A percentile compares a stretch with the other conserved stretches of the same genome.
phyloP scores from a whole-genome alignment of 345 rosid genomes.

The Populus euphratica region DNA sequence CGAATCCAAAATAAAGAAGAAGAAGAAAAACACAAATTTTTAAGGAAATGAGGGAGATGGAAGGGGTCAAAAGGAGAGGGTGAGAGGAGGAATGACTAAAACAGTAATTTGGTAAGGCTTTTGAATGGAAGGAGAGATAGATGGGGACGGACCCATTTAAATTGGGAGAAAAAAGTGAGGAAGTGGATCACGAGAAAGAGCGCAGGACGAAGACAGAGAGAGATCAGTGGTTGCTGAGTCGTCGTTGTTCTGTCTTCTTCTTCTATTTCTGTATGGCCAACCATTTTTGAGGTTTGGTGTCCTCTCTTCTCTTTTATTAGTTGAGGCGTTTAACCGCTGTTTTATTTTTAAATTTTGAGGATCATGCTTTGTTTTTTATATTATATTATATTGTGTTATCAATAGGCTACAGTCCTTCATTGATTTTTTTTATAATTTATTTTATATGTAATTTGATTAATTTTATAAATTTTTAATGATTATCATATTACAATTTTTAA shows the following conservation, averaged over 20 bases:
- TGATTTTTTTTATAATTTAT: too few relatives aligned
- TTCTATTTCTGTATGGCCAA: neutral
- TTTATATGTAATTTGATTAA: too few relatives aligned
- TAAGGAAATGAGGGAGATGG: neutral
- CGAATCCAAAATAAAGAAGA: too few relatives aligned
- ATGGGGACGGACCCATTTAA: neutral
- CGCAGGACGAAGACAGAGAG: conserved; percentile 1
- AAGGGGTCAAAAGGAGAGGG: neutral
- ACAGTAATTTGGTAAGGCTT: neutral
- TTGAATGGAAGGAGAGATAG: neutral
- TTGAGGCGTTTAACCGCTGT: neutral
- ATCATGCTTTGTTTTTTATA: neutral
- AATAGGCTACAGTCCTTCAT: neutral
- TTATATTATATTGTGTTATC: neutral
- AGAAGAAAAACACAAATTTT: neutral
- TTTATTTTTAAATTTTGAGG: neutral
- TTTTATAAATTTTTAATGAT: too few relatives aligned
- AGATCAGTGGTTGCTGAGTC: neutral
- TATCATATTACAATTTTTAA: too few relatives aligned
- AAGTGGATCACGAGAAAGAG: conserved; percentile 13
- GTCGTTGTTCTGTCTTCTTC: neutral
- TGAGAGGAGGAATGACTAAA: neutral
- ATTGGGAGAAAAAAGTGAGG: neutral
- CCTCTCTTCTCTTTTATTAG: neutral
- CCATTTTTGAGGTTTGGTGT: neutral